These are phyloP conservation scores for Astragalus membranaceus DNA, from an alignment of 306 rosid species.

Conservation along the genomic window DNA sequence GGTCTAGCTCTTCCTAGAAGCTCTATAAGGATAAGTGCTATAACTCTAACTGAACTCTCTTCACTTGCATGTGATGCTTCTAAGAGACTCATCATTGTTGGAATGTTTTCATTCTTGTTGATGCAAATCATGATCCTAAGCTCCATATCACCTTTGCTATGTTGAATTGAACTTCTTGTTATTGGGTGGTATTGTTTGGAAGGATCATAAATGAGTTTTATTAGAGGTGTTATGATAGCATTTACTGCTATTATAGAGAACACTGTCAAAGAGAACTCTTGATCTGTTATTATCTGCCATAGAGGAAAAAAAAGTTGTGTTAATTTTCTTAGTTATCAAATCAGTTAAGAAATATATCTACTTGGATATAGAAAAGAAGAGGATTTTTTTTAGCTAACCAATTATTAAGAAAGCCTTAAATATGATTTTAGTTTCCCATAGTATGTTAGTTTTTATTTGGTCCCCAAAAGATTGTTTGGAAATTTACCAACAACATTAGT, in stretches of 20 bases:
- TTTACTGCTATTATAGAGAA: conserved; percentile 26
- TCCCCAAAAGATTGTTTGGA: no score
- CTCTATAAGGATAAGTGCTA: conserved; percentile 47
- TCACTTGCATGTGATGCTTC: conserved; percentile 53
- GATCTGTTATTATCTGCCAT: conserved; percentile 34
- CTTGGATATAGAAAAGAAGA: no score
- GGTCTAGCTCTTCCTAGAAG: conserved; percentile 48
- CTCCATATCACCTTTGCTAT: conserved; percentile 30
- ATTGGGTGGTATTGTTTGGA: conserved; percentile 26
- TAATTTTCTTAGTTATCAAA: neutral
- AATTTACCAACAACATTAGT: no score
- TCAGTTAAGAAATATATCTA: no score
- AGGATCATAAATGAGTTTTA: conserved; percentile 44
- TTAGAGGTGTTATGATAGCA: conserved; percentile 43
- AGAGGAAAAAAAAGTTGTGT: neutral
- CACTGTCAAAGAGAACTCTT: conserved; percentile 42
- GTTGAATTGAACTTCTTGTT: conserved; percentile 45
- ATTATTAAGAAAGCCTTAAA: no score
- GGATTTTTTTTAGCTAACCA: no score
- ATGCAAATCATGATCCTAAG: conserved; percentile 50
- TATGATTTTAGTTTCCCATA: no score
- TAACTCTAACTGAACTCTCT: conserved; percentile 31
- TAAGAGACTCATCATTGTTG: conserved; percentile 39
- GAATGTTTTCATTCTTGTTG: conserved; percentile 33
- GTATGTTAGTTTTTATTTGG: no score